Base-by-base conservation (phyloP, 192 early-diverging fungal genomes). In the Thoreauomyces humboldtii region DNA sequence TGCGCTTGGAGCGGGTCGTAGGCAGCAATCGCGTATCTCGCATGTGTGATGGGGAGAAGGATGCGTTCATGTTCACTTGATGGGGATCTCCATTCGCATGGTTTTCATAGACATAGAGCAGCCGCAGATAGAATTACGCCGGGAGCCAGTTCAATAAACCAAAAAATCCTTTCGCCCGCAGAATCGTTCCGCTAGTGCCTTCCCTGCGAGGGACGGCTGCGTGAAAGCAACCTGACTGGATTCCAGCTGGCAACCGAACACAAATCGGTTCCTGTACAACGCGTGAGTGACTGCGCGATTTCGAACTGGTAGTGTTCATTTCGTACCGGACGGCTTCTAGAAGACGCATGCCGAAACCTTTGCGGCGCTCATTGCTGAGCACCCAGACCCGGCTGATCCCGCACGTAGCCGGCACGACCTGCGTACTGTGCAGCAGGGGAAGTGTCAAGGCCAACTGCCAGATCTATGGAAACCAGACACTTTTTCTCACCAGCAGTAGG, bases 1-100 rank as follows among this genome's bases (percentile, higher is more conserved):
- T 98, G 60, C 86, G 87, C 63, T 57, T 98, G 29, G 95, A 98
- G 79, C 81, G 97, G 4, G 82, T 96, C 61, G 91, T 94, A 0
- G 97, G 97, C 22, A 84, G 80, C 4, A 74, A 78, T 4, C 77
- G 92, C n/a, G 84, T 81, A 5, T 74, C 77, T 6, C 85, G 86
- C 67, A 89, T 98, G 84, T 54, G 38, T 42, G 68, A 71, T 34
- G 69, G 63, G 14, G 64, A 65, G 17, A 81, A 81, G 64, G 81
- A 83, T 12, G 77, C 68, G 28, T 80, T 65, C 41, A 66, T 83
- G 73, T 83, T 83, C 73, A 70, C 75, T 4, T 69, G 36, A 46
- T 72, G n/a, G n/a, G n/a, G n/a, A n/a, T n/a, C n/a, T n/a, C n/a
- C n/a, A n/a, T n/a, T n/a, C n/a, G 24, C 34, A 29, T 37, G 24